These are phyloP conservation scores for Globisporangium megalacanthum DNA, from an alignment of 352 stramenopile genomes.

Conservation along the genomic window DNA sequence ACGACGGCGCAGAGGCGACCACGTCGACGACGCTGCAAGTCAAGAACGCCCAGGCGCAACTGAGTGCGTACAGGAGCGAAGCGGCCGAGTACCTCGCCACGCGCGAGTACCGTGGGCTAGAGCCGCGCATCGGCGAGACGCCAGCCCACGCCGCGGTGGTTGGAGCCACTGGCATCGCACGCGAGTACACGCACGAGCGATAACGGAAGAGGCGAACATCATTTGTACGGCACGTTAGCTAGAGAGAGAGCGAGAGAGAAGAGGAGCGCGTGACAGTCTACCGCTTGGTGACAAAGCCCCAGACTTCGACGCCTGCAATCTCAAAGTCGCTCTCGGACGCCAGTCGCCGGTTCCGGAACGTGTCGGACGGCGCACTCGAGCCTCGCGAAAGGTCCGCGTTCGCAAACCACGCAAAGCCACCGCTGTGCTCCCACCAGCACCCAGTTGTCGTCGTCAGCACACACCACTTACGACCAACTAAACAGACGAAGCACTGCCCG, in stretches of 20 bases:
- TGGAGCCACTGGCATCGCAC: constrained; percentile 68
- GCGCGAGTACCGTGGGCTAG: constrained; percentile 73
- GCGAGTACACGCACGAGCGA: constrained; percentile 65
- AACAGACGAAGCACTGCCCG: neutral
- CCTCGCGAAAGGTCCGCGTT: constrained; percentile 64
- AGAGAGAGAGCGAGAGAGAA: neutral
- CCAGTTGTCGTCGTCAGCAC: neutral
- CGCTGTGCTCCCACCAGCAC: constrained; percentile 16
- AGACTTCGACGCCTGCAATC: constrained; percentile 59
- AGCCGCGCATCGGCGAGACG: constrained; percentile 78
- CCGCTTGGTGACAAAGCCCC: constrained; percentile 53
- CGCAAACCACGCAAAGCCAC: constrained; percentile 60
- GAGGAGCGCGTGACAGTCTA: constrained; percentile 15
- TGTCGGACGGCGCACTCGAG: constrained; percentile 39
- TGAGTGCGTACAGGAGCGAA: constrained; percentile 65
- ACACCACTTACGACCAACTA: neutral
- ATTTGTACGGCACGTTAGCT: neutral
- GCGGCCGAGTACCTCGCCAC: constrained; percentile 64
- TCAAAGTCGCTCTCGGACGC: constrained; percentile 49
- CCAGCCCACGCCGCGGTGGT: constrained; percentile 68
- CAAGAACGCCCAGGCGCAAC: constrained; percentile 45
- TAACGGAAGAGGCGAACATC: neutral
- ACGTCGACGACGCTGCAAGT: constrained; percentile 41
- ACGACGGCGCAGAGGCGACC: constrained; percentile 15
- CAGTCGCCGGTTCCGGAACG: constrained; percentile 53